Conservation (phyloP, 176 grass and related monocot species). For the Rhynchospora pubera region DNA sequence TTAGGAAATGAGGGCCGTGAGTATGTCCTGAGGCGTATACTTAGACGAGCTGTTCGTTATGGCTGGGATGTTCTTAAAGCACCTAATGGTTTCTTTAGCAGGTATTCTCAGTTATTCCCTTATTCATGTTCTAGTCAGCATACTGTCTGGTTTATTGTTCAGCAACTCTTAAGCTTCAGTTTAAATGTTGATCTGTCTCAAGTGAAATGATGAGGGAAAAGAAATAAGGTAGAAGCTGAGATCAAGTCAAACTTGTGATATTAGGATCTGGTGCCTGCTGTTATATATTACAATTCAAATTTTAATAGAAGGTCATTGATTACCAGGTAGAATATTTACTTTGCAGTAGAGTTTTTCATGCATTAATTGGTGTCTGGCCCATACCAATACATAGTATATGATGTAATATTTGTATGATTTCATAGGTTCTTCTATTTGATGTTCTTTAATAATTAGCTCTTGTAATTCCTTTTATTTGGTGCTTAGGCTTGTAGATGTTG, state of each 20-base stretch:
- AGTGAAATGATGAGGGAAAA: neutral
- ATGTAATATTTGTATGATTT: neutral
- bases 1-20: constrained; percentile 92
- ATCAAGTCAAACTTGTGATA: neutral
- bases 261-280: neutral
- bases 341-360: neutral
- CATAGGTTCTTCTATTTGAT: neutral
- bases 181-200: neutral
- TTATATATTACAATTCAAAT: neutral
- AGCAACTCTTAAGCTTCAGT: neutral
- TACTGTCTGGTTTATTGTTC: neutral
- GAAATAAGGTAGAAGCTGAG: neutral
- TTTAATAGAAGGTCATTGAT: neutral
- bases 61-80: constrained; percentile 73
- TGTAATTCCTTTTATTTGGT: neutral
- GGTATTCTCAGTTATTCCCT: constrained; percentile 28
- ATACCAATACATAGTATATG: neutral
- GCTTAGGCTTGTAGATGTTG: constrained; percentile 71
- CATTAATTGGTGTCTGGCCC: neutral
- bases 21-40: constrained; percentile 94
- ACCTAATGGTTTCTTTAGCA: constrained; percentile 71
- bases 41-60: constrained; percentile 86
- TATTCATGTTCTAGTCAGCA: neutral
- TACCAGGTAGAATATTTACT: neutral
- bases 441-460: neutral